A percentile compares a stretch with the other conserved stretches of the same genome.
phyloP scores from a whole-genome alignment of 768 basidiomycete genomes.

The Cystobasidium onofrii region DNA sequence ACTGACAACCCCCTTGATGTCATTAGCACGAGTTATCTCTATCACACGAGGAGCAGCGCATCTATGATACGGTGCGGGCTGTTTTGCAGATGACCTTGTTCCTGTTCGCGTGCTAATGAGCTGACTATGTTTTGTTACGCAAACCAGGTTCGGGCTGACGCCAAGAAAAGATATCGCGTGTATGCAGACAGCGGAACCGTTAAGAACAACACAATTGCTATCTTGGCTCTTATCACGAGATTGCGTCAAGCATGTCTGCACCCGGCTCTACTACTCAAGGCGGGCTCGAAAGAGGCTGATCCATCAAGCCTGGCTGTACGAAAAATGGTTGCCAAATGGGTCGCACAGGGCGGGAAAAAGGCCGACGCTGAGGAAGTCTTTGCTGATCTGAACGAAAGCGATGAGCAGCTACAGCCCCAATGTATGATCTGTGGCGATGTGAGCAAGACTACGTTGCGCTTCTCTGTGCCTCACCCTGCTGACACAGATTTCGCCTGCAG shows the following conservation, averaged over 20 bases:
- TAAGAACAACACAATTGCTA: conserved; percentile 45
- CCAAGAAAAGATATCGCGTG: conserved; percentile 69
- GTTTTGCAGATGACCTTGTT: too few relatives aligned
- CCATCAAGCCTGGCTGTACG: conserved; percentile 32
- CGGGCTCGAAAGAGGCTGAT: conserved; percentile 45
- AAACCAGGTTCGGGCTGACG: conserved; percentile 56
- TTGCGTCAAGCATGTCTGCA: conserved; percentile 87
- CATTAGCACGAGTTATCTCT: conserved; percentile 67
- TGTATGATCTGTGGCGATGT: conserved; percentile 52
- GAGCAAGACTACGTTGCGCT: conserved; percentile 3
- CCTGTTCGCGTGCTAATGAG: background rate
- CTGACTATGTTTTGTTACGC: conserved; percentile 35
- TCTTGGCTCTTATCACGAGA: conserved; percentile 85
- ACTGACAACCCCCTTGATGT: too few relatives aligned
- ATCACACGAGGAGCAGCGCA: conserved; percentile 66
- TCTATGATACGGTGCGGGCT: conserved; percentile 53
- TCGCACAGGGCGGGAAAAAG: background rate
- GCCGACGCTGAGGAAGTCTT: conserved; percentile 54
- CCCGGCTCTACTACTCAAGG: conserved; percentile 65
- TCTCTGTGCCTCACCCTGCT: background rate
- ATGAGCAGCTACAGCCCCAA: conserved; percentile 73
- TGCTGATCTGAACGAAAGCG: conserved; percentile 41
- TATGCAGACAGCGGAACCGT: conserved; percentile 62
- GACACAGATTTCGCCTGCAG: conserved; percentile 26
- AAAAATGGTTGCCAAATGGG: conserved; percentile 36